Evolutionary conservation across 2,329 filamentous ascomycete species (phyloP), one percentile per base, ranked within the genome.

Genomic region (Fusarium virguliforme): DNA sequence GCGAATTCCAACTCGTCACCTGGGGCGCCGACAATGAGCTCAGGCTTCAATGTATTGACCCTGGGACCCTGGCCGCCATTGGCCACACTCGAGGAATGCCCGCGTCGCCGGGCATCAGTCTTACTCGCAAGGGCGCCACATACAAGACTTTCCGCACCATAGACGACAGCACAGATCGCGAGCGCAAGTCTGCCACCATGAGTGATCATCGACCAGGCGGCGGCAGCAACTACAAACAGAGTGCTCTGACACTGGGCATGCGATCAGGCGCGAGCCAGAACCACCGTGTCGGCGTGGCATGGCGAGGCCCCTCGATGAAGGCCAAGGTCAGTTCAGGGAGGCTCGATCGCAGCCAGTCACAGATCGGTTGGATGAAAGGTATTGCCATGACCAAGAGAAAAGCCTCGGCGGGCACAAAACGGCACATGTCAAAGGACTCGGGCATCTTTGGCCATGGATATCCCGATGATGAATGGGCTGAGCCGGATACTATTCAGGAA

Each of bases 1-100:
- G 95, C 74, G 95, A 98, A 58, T 98, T 97, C 70, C 95, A 98
- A 79, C 85, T 98, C 18, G 93, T 98, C 0, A 95, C 95, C 0
- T 98, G 95, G 95, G 94, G 94, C 28, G 91, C 93, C 54, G 95
- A 98, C 79, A 92, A 92, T 72, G 89, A 94, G 75, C 84, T 98
- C 32, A 91, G 92, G 54, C 85, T 98, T 30, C 93, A 97, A 77
- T 90, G 90, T 53, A 87, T 94, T 22, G 88, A 93, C 41, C 83
- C 89, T 1, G 83, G 89, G 28, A 84, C 90, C 32, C 83, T 96
- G 1, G 85, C 88, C 64, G 85, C 88, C 2, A 91, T 97, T 15
- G 94, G 93, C 4, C 92, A 93, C 77, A 84, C 89, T 50, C 94
- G 91, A 77, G 94, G 93, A 5, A 86, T 85, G 57, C 86, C 86